These are phyloP conservation scores for Colletotrichum simmondsii DNA, from an alignment of 2,329 filamentous ascomycete species.

Conservation along the genomic window DNA sequence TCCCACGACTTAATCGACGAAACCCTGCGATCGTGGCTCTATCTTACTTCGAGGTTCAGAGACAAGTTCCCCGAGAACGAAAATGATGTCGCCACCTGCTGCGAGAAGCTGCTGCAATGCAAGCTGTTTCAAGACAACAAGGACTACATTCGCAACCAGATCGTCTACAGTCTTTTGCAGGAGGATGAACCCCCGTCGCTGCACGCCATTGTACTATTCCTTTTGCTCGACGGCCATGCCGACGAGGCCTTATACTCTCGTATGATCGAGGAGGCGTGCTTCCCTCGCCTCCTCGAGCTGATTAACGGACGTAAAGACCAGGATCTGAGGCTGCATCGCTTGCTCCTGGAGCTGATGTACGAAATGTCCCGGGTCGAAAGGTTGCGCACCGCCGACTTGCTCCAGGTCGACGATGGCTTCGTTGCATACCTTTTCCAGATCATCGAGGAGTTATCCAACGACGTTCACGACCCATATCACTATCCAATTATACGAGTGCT, in stretches of 20 bases:
- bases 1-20: conserved; percentile 79
- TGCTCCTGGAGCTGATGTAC: conserved; percentile 90
- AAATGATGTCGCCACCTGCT: conserved; percentile 83
- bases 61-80: conserved; percentile 80
- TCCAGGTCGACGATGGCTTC: conserved; percentile 83
- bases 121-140: conserved; percentile 78
- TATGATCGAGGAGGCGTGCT: conserved; percentile 89
- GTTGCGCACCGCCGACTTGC: conserved; percentile 79
- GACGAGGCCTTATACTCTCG: conserved; percentile 83
- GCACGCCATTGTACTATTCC: conserved; percentile 83
- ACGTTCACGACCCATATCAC: conserved; percentile 92
- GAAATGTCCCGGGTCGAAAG: conserved; percentile 96
- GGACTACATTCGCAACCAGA: conserved; percentile 91
- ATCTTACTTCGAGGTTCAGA: conserved; percentile 80
- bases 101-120: conserved; percentile 81
- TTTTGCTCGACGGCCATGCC: conserved; percentile 86
- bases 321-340: conserved; percentile 78
- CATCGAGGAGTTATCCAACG: conserved; percentile 88
- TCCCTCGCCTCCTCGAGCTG: conserved; percentile 84
- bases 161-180: conserved; percentile 89
- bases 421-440: conserved; percentile 85
- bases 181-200: conserved; percentile 87
- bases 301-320: conserved; percentile 74
- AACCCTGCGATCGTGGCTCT: conserved; percentile 84
- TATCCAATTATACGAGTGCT: conserved; percentile 94